These are phyloP conservation scores for Fusarium sp. DNA, from an alignment of 2,329 filamentous ascomycete genomes.

Conservation along the genomic window DNA sequence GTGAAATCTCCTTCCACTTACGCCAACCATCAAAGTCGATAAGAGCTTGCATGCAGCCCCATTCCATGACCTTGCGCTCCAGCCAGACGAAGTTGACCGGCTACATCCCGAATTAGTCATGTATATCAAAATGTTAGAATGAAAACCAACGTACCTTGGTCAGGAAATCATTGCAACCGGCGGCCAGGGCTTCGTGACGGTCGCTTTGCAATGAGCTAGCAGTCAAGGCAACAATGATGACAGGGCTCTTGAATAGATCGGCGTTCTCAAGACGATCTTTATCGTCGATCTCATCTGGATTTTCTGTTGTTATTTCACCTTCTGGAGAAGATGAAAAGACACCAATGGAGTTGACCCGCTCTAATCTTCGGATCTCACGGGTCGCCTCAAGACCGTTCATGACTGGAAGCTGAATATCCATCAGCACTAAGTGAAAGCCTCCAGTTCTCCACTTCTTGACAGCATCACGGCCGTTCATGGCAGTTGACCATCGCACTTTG, in stretches of 20 bases:
- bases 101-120: conserved; percentile 59
- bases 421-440: conserved; percentile 94
- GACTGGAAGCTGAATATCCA: conserved; percentile 98
- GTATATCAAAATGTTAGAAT: not conserved
- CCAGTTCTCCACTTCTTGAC: conserved; percentile 93
- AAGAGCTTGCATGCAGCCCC: conserved; percentile 99
- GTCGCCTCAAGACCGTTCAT: conserved; percentile 97
- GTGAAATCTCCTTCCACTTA: conserved; percentile 89
- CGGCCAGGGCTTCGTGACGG: conserved; percentile 92
- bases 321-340: conserved; percentile 82
- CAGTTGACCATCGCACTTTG: conserved; percentile 97
- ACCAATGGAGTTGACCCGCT: conserved; percentile 91
- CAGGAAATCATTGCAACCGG: conserved; percentile 97
- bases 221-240: conserved; percentile 97
- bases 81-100: conserved; percentile 98
- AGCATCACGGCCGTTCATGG: conserved; percentile 93
- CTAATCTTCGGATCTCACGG: conserved; percentile 90
- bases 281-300: conserved; percentile 64
- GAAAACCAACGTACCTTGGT: conserved; percentile 78
- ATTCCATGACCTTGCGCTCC: conserved; percentile 97
- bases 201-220: conserved; percentile 96
- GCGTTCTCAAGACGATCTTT: conserved; percentile 78
- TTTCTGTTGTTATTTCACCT: conserved; percentile 60
- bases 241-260: conserved; percentile 89
- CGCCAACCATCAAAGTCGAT: conserved; percentile 99